These are phyloP conservation scores for Crucibulum laeve DNA, from an alignment of 768 basidiomycete species.

Conservation along the genomic window DNA sequence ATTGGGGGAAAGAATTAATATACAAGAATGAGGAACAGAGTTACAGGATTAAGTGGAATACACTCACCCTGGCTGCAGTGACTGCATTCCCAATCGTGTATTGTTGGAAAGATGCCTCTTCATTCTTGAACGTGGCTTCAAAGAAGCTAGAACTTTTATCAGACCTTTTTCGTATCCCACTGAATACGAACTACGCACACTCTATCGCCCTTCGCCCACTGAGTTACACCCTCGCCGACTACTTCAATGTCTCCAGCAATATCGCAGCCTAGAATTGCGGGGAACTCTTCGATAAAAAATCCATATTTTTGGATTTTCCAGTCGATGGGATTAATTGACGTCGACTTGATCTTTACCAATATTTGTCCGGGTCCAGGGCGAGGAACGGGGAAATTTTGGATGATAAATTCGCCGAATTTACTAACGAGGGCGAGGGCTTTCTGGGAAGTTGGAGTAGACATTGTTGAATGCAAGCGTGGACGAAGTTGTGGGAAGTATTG, in stretches of 20 bases:
- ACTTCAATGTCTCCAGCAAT: constrained; percentile 44
- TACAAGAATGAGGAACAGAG: too few relatives aligned
- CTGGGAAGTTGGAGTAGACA: constrained; percentile 15
- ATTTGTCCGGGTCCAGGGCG: constrained; percentile 43
- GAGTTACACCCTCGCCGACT: constrained; percentile 43
- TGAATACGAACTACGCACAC: too few relatives aligned
- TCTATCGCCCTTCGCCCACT: constrained; percentile 45
- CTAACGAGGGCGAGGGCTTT: constrained; percentile 19
- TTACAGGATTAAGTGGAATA: too few relatives aligned
- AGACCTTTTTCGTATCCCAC: too few relatives aligned
- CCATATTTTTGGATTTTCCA: constrained; percentile 44
- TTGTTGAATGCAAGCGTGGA: too few relatives aligned
- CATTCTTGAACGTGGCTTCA: too few relatives aligned
- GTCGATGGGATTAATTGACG: constrained; percentile 50
- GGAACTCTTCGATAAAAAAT: constrained; percentile 34
- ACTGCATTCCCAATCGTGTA: too few relatives aligned
- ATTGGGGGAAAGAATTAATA: too few relatives aligned
- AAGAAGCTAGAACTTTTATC: too few relatives aligned
- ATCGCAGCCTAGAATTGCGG: constrained; percentile 44
- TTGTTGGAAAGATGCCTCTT: too few relatives aligned
- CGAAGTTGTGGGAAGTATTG: too few relatives aligned
- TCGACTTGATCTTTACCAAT: constrained; percentile 41
- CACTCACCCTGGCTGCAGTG: too few relatives aligned
- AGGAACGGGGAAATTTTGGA: constrained; percentile 28
- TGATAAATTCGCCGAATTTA: constrained; percentile 21